A percentile compares a stretch with the other conserved stretches of the same genome.
phyloP scores from a whole-genome alignment of 1,284 basidiomycete species.

The Naganishia cerealis region DNA sequence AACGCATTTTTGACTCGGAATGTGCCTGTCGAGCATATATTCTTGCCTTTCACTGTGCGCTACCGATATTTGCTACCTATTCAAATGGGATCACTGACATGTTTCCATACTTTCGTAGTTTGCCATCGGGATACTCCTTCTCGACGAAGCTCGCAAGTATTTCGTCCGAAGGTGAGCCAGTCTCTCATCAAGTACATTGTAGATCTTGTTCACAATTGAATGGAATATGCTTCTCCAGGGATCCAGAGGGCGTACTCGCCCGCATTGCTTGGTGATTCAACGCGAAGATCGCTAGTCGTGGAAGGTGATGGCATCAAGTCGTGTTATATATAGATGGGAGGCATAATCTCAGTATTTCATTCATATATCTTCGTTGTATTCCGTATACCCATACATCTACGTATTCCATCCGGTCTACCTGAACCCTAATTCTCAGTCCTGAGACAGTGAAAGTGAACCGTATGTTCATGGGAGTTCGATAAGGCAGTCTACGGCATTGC shows the following conservation, averaged over 20 bases:
- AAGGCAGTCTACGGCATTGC: too few relatives aligned
- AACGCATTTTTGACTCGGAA: constrained; percentile 60
- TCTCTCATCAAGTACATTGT: not conserved
- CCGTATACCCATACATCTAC: too few relatives aligned
- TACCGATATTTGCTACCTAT: constrained; percentile 10
- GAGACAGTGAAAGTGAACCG: too few relatives aligned
- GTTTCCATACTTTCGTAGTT: constrained; percentile 36
- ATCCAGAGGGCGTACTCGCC: constrained; percentile 20
- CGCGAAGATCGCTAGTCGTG: too few relatives aligned
- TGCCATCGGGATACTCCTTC: constrained; percentile 42
- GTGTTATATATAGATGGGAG: too few relatives aligned
- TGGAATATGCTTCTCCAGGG: not conserved
- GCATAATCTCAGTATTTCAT: too few relatives aligned
- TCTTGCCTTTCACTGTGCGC: constrained; percentile 56
- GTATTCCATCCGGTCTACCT: too few relatives aligned
- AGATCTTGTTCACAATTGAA: constrained; percentile 36
- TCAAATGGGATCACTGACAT: constrained; percentile 39
- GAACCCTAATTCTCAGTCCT: too few relatives aligned
- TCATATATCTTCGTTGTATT: too few relatives aligned
- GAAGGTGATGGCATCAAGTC: too few relatives aligned
- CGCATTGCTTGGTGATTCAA: constrained; percentile 25
- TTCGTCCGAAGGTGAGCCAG: constrained; percentile 46
- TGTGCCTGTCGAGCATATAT: constrained; percentile 59
- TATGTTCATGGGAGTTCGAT: too few relatives aligned
- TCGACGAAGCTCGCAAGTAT: constrained; percentile 56